Conservation (phyloP, 2,329 filamentous ascomycete species). For the Penicillium oxalicum region DNA sequence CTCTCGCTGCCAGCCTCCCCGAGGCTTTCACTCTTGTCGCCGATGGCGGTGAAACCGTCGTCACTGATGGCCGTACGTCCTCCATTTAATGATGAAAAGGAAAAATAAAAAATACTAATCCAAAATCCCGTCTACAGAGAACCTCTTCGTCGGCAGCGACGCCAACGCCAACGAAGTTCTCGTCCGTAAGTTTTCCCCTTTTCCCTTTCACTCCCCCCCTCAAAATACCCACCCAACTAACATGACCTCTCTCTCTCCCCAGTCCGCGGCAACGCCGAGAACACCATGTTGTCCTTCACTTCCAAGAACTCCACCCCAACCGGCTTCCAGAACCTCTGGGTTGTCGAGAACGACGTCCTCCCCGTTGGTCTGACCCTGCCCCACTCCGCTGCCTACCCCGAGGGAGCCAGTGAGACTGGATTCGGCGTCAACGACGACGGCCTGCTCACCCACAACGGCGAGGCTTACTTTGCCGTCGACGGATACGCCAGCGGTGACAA, state of each 20-base stretch:
- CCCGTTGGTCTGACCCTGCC: slow-evolving; percentile 22
- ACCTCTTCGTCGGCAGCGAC: slow-evolving; percentile 19
- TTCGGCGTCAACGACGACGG: slow-evolving; percentile 25
- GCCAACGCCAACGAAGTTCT: slow-evolving; percentile 19
- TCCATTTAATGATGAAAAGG: too few relatives aligned
- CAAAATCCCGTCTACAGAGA: slow-evolving; percentile 8
- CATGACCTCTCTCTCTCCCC: too few relatives aligned
- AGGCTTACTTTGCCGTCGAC: slow-evolving; percentile 23
- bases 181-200: slow-evolving; percentile 19
- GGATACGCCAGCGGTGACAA: slow-evolving; percentile 15
- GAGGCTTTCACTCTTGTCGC: slow-evolving; percentile 24
- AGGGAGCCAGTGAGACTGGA: slow-evolving; percentile 17
- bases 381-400: slow-evolving; percentile 24
- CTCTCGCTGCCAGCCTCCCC: slow-evolving; percentile 19
- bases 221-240: neutral
- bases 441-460: slow-evolving; percentile 22
- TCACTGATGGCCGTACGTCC: slow-evolving; percentile 23
- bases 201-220: neutral
- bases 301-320: slow-evolving; percentile 19
- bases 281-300: slow-evolving; percentile 22
- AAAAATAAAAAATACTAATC: too few relatives aligned
- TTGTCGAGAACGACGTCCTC: slow-evolving; percentile 18
- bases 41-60: slow-evolving; percentile 22
- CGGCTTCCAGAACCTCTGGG: slow-evolving; percentile 26
- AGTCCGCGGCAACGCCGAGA: slow-evolving; percentile 17